phyloP scores from a whole-genome alignment of 352 stramenopile species.

The Pythium periplocum region DNA sequence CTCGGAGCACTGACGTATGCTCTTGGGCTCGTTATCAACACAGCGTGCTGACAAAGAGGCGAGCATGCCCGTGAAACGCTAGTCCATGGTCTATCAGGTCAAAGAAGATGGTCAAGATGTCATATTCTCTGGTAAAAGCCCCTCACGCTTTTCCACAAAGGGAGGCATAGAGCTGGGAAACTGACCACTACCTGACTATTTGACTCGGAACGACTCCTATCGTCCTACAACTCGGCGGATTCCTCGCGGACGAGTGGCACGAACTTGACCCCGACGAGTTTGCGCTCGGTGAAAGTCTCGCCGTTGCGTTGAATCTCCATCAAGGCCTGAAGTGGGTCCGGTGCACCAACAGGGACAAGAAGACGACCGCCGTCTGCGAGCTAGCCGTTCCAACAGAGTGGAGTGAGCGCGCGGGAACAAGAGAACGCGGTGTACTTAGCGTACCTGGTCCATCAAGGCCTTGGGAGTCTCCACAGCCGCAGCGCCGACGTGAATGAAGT shows the following conservation, averaged over 20 bases:
- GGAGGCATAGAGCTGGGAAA: neutral
- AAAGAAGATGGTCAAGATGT: neutral
- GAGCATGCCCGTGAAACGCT: too few species aligned
- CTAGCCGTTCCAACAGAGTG: constrained; percentile 5
- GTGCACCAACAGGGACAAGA: constrained; percentile 89
- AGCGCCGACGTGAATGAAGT: constrained; percentile 97
- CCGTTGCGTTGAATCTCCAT: constrained; percentile 61
- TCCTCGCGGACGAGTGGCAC: constrained; percentile 66
- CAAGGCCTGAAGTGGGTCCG: constrained; percentile 58
- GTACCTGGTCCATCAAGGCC: constrained; percentile 87
- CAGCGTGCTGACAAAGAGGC: neutral
- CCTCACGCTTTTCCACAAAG: neutral
- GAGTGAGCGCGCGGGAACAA: neutral
- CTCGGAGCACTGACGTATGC: neutral
- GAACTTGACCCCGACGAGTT: constrained; percentile 72
- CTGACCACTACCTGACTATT: neutral
- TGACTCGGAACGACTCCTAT: neutral
- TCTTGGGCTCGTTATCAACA: neutral
- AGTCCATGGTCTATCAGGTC: neutral
- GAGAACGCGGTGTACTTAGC: neutral
- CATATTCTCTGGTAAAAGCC: neutral
- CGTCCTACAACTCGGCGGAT: constrained; percentile 9
- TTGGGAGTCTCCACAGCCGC: constrained; percentile 85
- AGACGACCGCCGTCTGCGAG: constrained; percentile 83
- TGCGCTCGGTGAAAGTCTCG: constrained; percentile 35